phyloP scores from a whole-genome alignment of 129 eudicot species.

The Smallanthus sonchifolius region DNA sequence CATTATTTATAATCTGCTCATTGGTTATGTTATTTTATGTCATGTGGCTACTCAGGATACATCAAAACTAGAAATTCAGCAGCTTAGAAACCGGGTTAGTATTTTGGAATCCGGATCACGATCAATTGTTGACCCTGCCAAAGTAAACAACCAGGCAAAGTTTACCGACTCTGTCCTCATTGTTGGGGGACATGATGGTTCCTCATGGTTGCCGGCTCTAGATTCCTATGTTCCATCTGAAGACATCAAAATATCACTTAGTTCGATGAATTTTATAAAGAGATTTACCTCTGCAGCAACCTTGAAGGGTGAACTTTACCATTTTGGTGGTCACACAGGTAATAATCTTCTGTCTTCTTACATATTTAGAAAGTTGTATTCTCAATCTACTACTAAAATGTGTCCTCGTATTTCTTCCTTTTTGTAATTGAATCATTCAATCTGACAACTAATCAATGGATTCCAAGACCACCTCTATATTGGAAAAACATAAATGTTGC shows the following conservation, averaged over 20 bases:
- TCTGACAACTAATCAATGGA: constrained; percentile 46
- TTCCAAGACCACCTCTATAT: constrained; percentile 40
- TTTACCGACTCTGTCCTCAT: constrained; percentile 33
- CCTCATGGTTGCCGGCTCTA: constrained; percentile 51
- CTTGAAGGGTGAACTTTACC: constrained; percentile 47
- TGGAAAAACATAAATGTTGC: constrained; percentile 49
- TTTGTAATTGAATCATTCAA: constrained; percentile 68
- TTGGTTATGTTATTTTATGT: neutral
- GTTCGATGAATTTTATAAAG: constrained; percentile 44
- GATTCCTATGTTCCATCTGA: constrained; percentile 40
- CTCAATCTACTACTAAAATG: neutral
- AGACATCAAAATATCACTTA: constrained; percentile 40
- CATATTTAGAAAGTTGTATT: neutral
- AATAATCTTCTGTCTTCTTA: constrained; percentile 6
- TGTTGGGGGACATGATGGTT: constrained; percentile 70
- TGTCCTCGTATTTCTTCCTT: neutral
- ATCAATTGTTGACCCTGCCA: constrained; percentile 19
- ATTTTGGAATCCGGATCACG: constrained; percentile 18
- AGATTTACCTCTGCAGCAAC: constrained; percentile 50
- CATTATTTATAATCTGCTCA: neutral
- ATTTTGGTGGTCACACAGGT: constrained; percentile 78
- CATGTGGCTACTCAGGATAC: constrained; percentile 40
- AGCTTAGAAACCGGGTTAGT: constrained; percentile 22
- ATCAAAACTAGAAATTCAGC: constrained; percentile 43
- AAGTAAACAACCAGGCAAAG: constrained; percentile 11